Evolutionary conservation across 345 rosid genomes (phyloP), one percentile per base, ranked within the genome.

Genomic region (Eucalyptus camaldulensis): DNA sequence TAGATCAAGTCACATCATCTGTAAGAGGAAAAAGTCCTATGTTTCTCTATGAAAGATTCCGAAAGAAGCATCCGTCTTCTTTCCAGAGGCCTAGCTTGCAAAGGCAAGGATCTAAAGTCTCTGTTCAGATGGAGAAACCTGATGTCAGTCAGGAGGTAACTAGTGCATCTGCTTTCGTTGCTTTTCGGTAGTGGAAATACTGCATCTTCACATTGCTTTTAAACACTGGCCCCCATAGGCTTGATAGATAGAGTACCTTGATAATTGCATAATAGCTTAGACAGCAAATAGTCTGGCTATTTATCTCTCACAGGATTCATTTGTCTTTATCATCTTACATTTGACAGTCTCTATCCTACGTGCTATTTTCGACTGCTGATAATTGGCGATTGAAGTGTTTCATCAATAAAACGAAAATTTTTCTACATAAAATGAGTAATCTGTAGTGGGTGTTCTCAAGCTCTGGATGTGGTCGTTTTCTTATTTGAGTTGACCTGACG

Each of bases 121-220:
- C 91, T 86, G 91, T 94, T 87, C 91, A 95, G 88, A 91, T 96
- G 94, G 99, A 96, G n/a, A 95, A 96, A 91, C 92, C 94, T 76
- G 99, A 97, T 92, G 97, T 97, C 87, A 51, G 62, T 72, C 95
- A 95, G 88, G 99, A 96, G 99, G 99, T 97, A 94, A 90, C 43
- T 40, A 27, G 9, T 56, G 88, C 49, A 53, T 85, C 87, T 91
- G 56, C 80, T 76, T 81, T 17, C 11, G 81, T 72, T 72, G 81
- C 81, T 51, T 76, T 87, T 49, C 65, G 27, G 21, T n/a, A 56
- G 27, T 86, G 45, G 44, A 50, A 31, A 49, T 49, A 50, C 10
- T 37, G 60, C 60, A 86, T 86, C 21, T n/a, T 40, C 2, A 51
- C 27, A 31, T 19, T 86, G 62, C 81, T 72, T 72, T 37, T 21